These are phyloP conservation scores for Boletus reticulatus DNA, from an alignment of 768 basidiomycete genomes.

Conservation along the genomic window DNA sequence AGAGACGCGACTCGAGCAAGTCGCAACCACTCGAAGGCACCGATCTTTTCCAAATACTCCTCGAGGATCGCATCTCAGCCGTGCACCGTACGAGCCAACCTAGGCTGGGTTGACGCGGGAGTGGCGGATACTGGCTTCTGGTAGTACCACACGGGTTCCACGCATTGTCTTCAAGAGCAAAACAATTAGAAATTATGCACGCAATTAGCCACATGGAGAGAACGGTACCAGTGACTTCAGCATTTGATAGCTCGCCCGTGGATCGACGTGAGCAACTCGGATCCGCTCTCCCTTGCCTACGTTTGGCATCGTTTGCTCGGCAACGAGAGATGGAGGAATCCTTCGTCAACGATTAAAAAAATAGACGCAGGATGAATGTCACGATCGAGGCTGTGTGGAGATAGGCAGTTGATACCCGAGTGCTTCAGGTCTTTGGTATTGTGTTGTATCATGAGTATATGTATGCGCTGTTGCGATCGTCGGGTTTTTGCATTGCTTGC, in stretches of 20 bases:
- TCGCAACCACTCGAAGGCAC: background rate
- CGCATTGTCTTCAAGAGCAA: background rate
- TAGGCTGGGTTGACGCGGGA: background rate
- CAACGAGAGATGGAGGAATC: conserved; percentile 7
- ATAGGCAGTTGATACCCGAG: background rate
- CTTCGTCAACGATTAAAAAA: conserved; percentile 4
- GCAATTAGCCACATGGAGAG: background rate
- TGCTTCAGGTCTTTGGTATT: background rate
- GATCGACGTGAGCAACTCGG: background rate
- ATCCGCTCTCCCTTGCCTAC: background rate
- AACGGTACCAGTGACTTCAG: too few relatives aligned
- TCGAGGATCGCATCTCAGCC: background rate
- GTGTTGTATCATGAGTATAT: background rate
- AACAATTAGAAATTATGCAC: background rate
- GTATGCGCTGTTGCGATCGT: background rate
- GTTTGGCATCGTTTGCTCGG: background rate
- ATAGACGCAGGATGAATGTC: background rate
- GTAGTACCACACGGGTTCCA: conserved; percentile 11
- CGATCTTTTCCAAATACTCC: background rate
- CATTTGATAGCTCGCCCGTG: background rate
- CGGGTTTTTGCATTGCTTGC: too few relatives aligned
- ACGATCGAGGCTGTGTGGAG: too few relatives aligned
- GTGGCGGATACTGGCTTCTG: background rate
- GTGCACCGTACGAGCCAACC: background rate
- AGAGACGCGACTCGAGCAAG: too few relatives aligned